phyloP scores from a whole-genome alignment of 192 early-diverging fungal species.

The Podila epigama region DNA sequence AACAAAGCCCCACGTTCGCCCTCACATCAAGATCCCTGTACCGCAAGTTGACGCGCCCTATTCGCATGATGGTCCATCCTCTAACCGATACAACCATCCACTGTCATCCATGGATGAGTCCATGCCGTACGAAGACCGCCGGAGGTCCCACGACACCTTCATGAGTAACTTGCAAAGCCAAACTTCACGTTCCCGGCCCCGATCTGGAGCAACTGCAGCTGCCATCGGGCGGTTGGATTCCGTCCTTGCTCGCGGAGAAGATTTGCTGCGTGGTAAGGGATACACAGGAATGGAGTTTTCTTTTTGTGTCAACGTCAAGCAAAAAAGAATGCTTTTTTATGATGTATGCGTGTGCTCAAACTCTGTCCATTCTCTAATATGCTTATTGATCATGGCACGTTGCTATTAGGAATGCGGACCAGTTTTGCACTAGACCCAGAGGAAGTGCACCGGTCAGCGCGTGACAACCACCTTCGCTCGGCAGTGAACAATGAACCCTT shows the following conservation, averaged over 20 bases:
- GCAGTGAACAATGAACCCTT: neutral
- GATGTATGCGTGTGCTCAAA: neutral
- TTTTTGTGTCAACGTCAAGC: too few relatives aligned
- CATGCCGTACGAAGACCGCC: slow-evolving; percentile 1
- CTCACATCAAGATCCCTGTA: neutral
- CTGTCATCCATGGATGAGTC: neutral
- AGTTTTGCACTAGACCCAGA: slow-evolving; percentile 36
- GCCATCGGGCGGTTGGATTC: slow-evolving; percentile 38
- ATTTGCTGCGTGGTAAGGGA: slow-evolving; percentile 25
- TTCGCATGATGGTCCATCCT: neutral
- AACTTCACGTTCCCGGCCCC: slow-evolving; percentile 21
- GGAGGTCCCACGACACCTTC: slow-evolving; percentile 10
- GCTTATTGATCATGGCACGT: neutral
- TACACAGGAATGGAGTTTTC: neutral
- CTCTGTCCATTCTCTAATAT: neutral
- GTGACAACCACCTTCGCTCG: slow-evolving; percentile 15
- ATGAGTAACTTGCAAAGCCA: slow-evolving; percentile 6
- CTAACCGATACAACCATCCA: neutral
- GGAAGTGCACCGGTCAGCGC: slow-evolving; percentile 17
- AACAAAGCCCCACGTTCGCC: neutral
- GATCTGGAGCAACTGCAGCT: slow-evolving; percentile 39
- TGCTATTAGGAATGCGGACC: slow-evolving; percentile 30
- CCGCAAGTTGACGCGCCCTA: neutral
- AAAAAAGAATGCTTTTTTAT: neutral
- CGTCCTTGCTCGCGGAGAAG: slow-evolving; percentile 37